Evolutionary conservation across 306 rosid species (phyloP).

Genomic region (Senna tora): DNA sequence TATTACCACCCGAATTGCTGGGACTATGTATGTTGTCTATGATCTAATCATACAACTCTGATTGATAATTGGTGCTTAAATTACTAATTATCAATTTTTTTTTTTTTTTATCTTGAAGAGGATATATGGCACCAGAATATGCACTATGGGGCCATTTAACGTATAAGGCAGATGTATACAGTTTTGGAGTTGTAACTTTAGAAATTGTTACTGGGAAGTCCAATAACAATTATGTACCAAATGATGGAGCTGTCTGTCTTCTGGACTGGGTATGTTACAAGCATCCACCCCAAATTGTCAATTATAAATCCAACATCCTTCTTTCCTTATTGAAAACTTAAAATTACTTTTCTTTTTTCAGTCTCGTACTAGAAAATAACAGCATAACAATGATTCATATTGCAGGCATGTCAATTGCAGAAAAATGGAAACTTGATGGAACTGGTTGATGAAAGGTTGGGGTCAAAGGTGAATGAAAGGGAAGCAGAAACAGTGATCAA

Average conservation of each 20-base stretch:
- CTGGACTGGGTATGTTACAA: constrained; percentile 56
- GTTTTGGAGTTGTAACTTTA: constrained; percentile 74
- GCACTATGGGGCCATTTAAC: constrained; percentile 76
- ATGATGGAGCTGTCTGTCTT: constrained; percentile 61
- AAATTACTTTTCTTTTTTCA: not conserved
- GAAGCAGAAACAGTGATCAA: constrained; percentile 63
- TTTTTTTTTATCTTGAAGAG: constrained; percentile 48
- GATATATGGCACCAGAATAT: constrained; percentile 85
- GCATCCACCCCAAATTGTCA: too few species aligned
- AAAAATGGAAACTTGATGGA: constrained; percentile 52
- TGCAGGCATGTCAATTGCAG: constrained; percentile 71
- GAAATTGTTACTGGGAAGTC: constrained; percentile 66
- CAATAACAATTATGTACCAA: constrained; percentile 59
- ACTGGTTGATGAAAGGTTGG: constrained; percentile 65
- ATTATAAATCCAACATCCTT: not conserved
- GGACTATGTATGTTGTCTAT: constrained; percentile 68
- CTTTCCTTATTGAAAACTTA: not conserved
- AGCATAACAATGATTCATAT: not conserved
- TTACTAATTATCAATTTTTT: not conserved
- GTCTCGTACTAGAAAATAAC: not conserved
- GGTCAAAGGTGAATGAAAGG: constrained; percentile 38
- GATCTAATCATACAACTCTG: not conserved
- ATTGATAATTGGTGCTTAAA: constrained; percentile 3
- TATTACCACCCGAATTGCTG: constrained; percentile 75
- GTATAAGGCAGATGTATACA: constrained; percentile 74